phyloP scores from a whole-genome alignment of 1,284 basidiomycete genomes.

The Athelia psychrophila region DNA sequence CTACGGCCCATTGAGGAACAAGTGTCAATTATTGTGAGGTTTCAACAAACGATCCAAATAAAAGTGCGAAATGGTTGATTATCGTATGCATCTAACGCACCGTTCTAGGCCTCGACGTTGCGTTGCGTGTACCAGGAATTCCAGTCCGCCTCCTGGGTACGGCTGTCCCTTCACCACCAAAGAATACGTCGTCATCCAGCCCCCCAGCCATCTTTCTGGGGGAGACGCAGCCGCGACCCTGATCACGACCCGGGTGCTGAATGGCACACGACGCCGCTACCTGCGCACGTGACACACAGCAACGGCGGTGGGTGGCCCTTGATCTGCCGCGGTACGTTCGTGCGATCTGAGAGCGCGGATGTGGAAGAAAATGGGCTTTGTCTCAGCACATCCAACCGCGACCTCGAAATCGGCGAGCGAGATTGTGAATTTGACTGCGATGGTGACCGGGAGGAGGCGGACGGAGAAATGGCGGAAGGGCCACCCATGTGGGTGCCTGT shows the following conservation, averaged over 20 bases:
- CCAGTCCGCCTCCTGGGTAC: too few relatives aligned
- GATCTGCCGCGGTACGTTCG: conserved; percentile 25
- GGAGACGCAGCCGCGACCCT: conserved; percentile 25
- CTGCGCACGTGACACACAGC: conserved; percentile 1
- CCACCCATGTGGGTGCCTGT: conserved; percentile 42
- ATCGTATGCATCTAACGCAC: too few relatives aligned
- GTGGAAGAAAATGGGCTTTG: conserved; percentile 7
- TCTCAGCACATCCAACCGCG: background rate
- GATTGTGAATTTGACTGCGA: background rate
- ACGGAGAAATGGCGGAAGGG: conserved; percentile 19
- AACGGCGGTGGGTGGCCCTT: background rate
- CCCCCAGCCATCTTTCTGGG: too few relatives aligned
- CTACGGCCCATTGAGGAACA: too few relatives aligned
- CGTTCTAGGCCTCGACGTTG: too few relatives aligned
- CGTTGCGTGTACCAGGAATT: too few relatives aligned
- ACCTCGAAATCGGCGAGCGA: background rate
- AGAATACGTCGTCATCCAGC: too few relatives aligned
- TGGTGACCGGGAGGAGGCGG: too few relatives aligned
- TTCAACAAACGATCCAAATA: too few relatives aligned
- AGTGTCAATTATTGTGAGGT: too few relatives aligned
- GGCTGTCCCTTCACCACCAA: too few relatives aligned
- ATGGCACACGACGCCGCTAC: conserved; percentile 5
- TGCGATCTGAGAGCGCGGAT: conserved; percentile 36
- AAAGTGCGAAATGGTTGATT: too few relatives aligned
- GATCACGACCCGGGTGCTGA: conserved; percentile 29